Base-by-base conservation (phyloP, 2,329 filamentous ascomycete genomes). In the Pyricularia sp. region DNA sequence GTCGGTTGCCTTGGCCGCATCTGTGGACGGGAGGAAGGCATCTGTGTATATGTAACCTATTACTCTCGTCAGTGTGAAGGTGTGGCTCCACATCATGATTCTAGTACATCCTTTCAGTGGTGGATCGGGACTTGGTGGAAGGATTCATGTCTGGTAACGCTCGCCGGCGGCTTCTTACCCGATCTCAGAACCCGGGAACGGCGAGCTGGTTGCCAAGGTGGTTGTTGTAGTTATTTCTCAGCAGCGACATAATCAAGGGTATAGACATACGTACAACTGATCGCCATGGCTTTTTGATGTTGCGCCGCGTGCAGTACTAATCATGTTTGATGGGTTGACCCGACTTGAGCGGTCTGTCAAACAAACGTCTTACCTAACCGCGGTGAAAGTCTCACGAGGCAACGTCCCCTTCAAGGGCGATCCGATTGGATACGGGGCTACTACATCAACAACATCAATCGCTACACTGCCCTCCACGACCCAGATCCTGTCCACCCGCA, bases 371-470 rank as follows among this genome's bases (percentile, higher is more conserved):
- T 55, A 55, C 9, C 42, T n/a, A n/a, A 61, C 14, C 33, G 65
- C 12, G 33, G 36, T 31, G 26, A 55, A 30, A 14, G 25, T 1
- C 9, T 55, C 36, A 17, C 65, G n/a, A 3, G 65, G 36, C 25
- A 30, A 28, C 33, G 65, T 30, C 23, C n/a, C 23, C 36, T 23
- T n/a, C 3, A 30, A 20, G 31, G 65, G 36, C 36, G 65, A 66
- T 25, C 31, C 31, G 17, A 31, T 12, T 36, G 33, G 36, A 50
- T 66, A 66, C 12, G 66, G 55, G 26, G 58, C 66, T 10, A 68
- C 66, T 14, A 68, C 30, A 17, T 68, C 66, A 25, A 68, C 66
- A 17, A 68, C 66, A 25, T 68, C 66, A 11, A 66, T 42, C n/a
- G 58, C 58, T 36, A 36, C 25, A 59, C 50, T 28, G 30, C 50